Base-by-base conservation (phyloP, 1,284 basidiomycete species). In the Xerocomus nothofagi region DNA sequence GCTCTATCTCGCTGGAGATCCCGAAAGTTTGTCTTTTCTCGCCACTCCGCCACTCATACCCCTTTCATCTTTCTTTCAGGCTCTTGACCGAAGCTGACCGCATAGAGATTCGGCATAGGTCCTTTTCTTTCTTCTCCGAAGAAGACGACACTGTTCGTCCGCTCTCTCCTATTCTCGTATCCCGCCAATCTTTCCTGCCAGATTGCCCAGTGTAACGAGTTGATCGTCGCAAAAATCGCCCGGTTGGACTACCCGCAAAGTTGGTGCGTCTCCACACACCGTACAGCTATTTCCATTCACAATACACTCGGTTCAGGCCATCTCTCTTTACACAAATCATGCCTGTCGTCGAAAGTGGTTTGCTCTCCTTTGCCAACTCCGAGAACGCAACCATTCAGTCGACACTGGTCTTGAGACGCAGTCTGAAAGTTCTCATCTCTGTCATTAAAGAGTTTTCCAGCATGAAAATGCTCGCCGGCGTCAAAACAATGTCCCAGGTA, bases 191-290 rank as follows among this genome's bases (percentile, higher is more conserved):
- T 47, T 39, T 18, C 36, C 42, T 29, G 32, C 39, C 55, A 91
- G 89, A 86, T 92, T 52, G 79, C 85, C 24, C 73, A 83, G 50
- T 88, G 82, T 60, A 91, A 91, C 55, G 76, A 86, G 58, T 60
- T 84, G 27, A 80, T 88, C 26, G 74, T 88, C 5, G 73, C 80
- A 7, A 91, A 83, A 63, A 80, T 91, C 46, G 81, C 88, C 10
- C 79, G 90, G 39, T 66, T 76, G 26, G 89, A 92, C 60, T 90
- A 78, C 63, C 88, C 89, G 11, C 68, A 63, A 34, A 72, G 72
- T 40, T 91, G 88, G 88, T 86, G 53, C 27, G 67, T 60, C 66
- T 48, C 3, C 10, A 15, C 24, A 65, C 57, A 63, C 53, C 20
- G 9, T 17, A 44, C 6, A 20, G 5, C 17, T 9, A 29, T 40